Base-by-base conservation (phyloP, 2,329 filamentous ascomycete species). In the Colletotrichum musicola region DNA sequence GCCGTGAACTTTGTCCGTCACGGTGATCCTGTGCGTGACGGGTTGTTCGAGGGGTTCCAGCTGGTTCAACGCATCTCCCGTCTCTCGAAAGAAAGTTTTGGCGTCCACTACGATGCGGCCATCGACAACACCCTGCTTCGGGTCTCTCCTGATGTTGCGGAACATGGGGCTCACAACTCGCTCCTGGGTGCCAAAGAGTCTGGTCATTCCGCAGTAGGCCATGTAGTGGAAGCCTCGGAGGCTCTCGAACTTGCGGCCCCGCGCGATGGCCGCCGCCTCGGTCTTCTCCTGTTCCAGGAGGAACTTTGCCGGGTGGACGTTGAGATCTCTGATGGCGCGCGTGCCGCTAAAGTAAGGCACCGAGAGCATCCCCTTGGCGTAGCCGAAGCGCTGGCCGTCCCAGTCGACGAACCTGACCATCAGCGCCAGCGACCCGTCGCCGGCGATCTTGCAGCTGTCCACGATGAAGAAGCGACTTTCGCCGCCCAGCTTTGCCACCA, bases 41-140 rank as follows among this genome's bases (percentile, higher is more conserved):
- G 14, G 7, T 12, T 35, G 4, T 1, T 6, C 10, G 16, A 47
- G n/a, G 9, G 18, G 16, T 3, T 22, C 50, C 10, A 20, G 10
- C 9, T 54, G 4, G 6, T n/a, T 9, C n/a, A 10, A 12, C 14
- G 6, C 20, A 5, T 25, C 16, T 2, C 18, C 14, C 3, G 16
- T 47, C 44, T 6, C 44, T 10, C n/a, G 44, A 22, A 47, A 47
- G 25, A 30, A 61, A 10, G 74, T 70, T 4, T 75, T 68, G 1
- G 53, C 59, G 40, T 65, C 63, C 12, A 70, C 38, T 6, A 70
- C 51, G 9, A 70, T 58, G 10, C 62, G 63, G 16, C 44, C 18
- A 12, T 47, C 18, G 18, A 5, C 7, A 9, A 35, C 1, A 1
- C 10, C 9, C 6, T 10, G 30, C 30, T 3, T 9, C 30, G 7